A percentile compares a stretch with the other conserved stretches of the same genome.
These are phyloP conservation scores for Hymenoscyphus infarciens DNA, from an alignment of 2,329 filamentous ascomycete species.

Conservation along the genomic window DNA sequence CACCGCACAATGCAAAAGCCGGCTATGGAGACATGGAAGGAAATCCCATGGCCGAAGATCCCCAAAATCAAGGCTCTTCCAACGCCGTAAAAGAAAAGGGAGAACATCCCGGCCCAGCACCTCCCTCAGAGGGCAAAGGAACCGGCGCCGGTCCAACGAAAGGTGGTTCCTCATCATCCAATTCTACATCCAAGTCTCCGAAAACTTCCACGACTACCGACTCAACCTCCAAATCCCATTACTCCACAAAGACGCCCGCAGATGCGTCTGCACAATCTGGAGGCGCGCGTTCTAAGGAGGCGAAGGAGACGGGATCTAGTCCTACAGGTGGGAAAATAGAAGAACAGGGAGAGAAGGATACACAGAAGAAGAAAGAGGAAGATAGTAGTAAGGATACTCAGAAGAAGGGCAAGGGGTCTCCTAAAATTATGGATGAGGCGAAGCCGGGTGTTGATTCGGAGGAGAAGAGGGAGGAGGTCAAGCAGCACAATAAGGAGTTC, in stretches of 20 bases:
- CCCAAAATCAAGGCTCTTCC: conserved; percentile 37
- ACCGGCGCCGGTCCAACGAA: conserved; percentile 39
- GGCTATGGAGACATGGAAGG: conserved; percentile 43
- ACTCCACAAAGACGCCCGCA: conserved; percentile 25
- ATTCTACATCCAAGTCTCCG: not conserved
- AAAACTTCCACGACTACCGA: conserved; percentile 19
- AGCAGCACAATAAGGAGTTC: conserved; percentile 56
- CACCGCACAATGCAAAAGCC: conserved; percentile 22
- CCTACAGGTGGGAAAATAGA: conserved; percentile 29
- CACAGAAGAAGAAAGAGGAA: conserved; percentile 19
- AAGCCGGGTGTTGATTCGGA: conserved; percentile 31
- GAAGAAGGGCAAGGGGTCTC: conserved; percentile 26
- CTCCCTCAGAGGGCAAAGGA: conserved; percentile 41
- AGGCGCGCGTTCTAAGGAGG: conserved; percentile 41
- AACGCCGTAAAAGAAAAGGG: conserved; percentile 34
- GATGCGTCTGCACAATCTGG: conserved; percentile 39
- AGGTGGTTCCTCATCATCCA: conserved; percentile 23
- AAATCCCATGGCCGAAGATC: conserved; percentile 37
- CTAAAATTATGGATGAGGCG: conserved; percentile 19
- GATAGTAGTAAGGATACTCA: conserved; percentile 18
- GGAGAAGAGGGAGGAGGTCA: conserved; percentile 54
- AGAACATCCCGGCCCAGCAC: conserved; percentile 44
- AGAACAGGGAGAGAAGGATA: conserved; percentile 21
- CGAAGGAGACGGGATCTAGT: conserved; percentile 38
- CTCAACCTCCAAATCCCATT: conserved; percentile 4